Percentiles rank a stretch among this genome's conserved stretches.
phyloP scores from a whole-genome alignment of 1,284 basidiomycete genomes.

The Amylostereum chailletii region DNA sequence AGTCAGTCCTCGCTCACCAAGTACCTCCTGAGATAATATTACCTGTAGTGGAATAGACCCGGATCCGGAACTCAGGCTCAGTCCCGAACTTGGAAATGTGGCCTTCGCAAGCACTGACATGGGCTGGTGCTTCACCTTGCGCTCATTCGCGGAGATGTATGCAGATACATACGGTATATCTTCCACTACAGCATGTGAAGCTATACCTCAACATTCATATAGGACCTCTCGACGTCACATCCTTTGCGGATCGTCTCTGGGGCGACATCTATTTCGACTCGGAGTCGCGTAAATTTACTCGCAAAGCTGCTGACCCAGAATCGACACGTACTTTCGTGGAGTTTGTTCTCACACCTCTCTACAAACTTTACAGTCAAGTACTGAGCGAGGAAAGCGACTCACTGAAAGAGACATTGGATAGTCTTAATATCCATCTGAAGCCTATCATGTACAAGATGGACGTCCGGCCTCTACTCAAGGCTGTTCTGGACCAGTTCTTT shows the following conservation, averaged over 20 bases:
- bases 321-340: conserved; percentile 87
- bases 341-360: conserved; percentile 93
- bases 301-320: conserved; percentile 78
- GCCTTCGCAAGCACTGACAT: conserved; percentile 96
- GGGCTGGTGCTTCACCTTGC: conserved; percentile 95
- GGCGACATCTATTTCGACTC: conserved; percentile 94
- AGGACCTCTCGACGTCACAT: conserved; percentile 56
- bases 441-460: conserved; percentile 98
- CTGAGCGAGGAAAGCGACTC: conserved; percentile 85
- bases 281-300: conserved; percentile 81
- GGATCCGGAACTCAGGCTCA: conserved; percentile 79
- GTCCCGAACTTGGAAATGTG: conserved; percentile 94
- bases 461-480: conserved; percentile 88
- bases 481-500: conserved; percentile 93
- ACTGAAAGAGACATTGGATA: conserved; percentile 74
- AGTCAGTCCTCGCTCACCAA: conserved; percentile 12
- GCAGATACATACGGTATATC: conserved; percentile 77
- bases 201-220: conserved; percentile 1
- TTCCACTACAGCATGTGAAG: background rate
- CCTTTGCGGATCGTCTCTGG: conserved; percentile 88
- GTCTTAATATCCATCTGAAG: conserved; percentile 82
- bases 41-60: conserved; percentile 73
- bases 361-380: conserved; percentile 96
- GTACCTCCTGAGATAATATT: background rate
- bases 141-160: conserved; percentile 95